Evolutionary conservation across 1,139 yeast species (phyloP), one percentile per base, ranked within the genome.

Genomic region (Kodamaea fungicola): DNA sequence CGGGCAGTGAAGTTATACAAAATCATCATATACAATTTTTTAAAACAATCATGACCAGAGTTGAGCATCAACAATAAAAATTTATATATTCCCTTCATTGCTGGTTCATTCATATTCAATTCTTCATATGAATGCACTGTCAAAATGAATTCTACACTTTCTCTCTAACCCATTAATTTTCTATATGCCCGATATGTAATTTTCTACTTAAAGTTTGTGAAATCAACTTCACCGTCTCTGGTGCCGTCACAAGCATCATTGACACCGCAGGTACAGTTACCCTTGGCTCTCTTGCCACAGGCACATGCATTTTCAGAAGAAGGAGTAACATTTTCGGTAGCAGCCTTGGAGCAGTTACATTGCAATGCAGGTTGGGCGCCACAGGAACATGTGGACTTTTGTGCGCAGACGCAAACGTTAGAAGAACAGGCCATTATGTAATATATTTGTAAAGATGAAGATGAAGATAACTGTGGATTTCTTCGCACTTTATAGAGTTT

Each of bases 371-470:
- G 73, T 46, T 61, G 58, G 41, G 66, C 64, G 22, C 77, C 77
- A 59, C 77, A 71, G 12, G 76, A 69, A 49, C 77, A 71, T 43
- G 74, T 69, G 46, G 77, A 67, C 48, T 69, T 68, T 42, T 67
- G 51, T 46, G 77, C 76, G 52, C 77, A 71, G 43, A 68, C 64
- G 52, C 77, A 71, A 43, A 61, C 60, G 50, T 66, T 48, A 55
- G 71, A 66, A 45, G 73, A 57, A 49, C 76, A 71, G 46, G 62
- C 60, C 75, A 70, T 69, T 46, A 23, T 29, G 22, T 29, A 30
- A 30, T 12, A 27, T 30, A 26, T 19, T 34, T 26, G 25, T 12
- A 7, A 28, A 10, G n/a, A 16, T 7, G 23, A 27, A 27, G 29
- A 21, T 35, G 13, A 21, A 12, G 28, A 35, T 34, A 31, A 35